Percentiles rank a stretch among this genome's conserved stretches.
Conservation (phyloP, 345 rosid species). For the Hibiscus tridactylites region DNA sequence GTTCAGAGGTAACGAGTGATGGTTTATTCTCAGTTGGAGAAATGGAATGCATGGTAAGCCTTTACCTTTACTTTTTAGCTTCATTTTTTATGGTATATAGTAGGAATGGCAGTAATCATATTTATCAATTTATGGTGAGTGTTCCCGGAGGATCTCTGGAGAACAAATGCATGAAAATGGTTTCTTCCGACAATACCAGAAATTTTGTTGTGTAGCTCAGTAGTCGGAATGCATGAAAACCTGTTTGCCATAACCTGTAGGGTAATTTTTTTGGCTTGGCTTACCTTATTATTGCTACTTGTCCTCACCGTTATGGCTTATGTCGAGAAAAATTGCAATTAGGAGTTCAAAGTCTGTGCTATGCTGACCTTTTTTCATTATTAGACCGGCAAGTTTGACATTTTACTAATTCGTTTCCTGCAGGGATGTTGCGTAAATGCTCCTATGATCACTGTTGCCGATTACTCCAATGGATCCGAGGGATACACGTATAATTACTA, state of each 20-base stretch:
- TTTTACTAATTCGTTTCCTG: constrained; percentile 24
- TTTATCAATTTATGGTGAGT: not conserved
- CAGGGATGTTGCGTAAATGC: constrained; percentile 99
- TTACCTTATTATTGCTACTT: not conserved
- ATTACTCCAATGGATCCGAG: constrained; percentile 90
- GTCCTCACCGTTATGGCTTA: not conserved
- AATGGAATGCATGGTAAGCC: constrained; percentile 97
- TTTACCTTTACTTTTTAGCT: constrained; percentile 2
- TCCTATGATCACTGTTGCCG: constrained; percentile 98
- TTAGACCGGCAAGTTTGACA: constrained; percentile 2
- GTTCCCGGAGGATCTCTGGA: not conserved
- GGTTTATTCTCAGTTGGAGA: constrained; percentile 98
- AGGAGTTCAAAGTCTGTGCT: not conserved
- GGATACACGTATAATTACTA: constrained; percentile 92
- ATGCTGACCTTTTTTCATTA: constrained; percentile 10
- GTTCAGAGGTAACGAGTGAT: constrained; percentile 92
- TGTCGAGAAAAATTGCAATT: not conserved
- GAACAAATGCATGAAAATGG: not conserved
- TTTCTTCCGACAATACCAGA: not conserved
- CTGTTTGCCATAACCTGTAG: not conserved
- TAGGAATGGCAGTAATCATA: not conserved
- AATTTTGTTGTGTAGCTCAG: not conserved
- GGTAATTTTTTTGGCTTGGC: not conserved
- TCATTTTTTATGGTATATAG: not conserved
- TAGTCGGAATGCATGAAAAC: not conserved